These are phyloP conservation scores for Sporobolomyces pararoseus DNA, from an alignment of 768 basidiomycete genomes.

Conservation along the genomic window DNA sequence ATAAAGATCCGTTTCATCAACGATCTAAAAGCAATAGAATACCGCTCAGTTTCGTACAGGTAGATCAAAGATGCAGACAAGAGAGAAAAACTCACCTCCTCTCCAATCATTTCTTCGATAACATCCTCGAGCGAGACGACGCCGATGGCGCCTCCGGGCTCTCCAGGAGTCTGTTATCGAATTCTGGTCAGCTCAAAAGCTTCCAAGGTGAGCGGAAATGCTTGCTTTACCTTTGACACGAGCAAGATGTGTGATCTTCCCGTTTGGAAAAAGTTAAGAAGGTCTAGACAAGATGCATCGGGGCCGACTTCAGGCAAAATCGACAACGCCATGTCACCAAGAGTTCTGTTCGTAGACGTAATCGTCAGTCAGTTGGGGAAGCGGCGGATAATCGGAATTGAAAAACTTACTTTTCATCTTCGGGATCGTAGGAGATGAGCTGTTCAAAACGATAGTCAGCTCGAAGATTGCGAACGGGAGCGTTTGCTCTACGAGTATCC, in stretches of 20 bases:
- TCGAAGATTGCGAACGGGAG: not conserved
- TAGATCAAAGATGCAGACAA: not conserved
- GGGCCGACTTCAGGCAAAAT: constrained; percentile 86
- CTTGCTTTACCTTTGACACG: constrained; percentile 58
- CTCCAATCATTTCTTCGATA: constrained; percentile 76
- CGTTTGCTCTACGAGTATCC: not conserved
- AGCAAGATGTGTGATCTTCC: constrained; percentile 88
- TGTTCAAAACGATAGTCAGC: constrained; percentile 45
- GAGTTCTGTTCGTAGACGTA: no score
- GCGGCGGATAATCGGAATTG: no score
- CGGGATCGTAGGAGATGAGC: constrained; percentile 85
- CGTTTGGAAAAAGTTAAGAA: constrained; percentile 83
- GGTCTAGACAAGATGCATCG: constrained; percentile 88
- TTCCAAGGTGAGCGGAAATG: no score
- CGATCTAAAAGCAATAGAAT: constrained; percentile 21
- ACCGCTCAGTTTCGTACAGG: constrained; percentile 41
- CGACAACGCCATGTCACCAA: constrained; percentile 69
- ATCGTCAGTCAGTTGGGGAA: no score
- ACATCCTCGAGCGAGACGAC: constrained; percentile 66
- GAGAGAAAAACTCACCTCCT: constrained; percentile 79
- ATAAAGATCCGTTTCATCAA: constrained; percentile 44
- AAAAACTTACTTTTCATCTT: constrained; percentile 54
- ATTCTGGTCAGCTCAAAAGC: no score
- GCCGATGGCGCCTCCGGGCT: constrained; percentile 77
- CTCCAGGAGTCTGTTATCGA: constrained; percentile 60